Percentiles rank a stretch among this genome's conserved stretches.
These are phyloP conservation scores for Hypoxylon sp. DNA, from an alignment of 2,329 filamentous ascomycete species.

Conservation along the genomic window DNA sequence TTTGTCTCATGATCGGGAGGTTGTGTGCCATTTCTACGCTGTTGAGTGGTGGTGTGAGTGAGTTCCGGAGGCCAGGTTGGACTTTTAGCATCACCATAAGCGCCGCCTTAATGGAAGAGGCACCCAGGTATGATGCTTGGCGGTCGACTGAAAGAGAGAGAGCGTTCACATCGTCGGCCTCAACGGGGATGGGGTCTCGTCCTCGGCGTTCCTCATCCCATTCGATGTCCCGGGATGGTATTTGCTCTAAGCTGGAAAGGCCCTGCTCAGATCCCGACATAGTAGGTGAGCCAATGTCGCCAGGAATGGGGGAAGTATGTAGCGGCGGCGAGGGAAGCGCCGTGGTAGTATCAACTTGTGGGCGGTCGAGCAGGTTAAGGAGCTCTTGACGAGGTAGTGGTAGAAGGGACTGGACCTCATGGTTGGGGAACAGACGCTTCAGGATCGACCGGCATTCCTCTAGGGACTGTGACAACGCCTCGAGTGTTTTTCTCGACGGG, in stretches of 20 bases:
- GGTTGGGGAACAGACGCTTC: slow-evolving; percentile 73
- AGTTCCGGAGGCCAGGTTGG: slow-evolving; percentile 63
- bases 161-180: slow-evolving; percentile 80
- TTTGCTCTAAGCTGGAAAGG: slow-evolving; percentile 73
- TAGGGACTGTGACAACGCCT: slow-evolving; percentile 74
- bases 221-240: slow-evolving; percentile 74
- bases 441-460: slow-evolving; percentile 76
- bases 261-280: slow-evolving; percentile 66
- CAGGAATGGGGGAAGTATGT: slow-evolving; percentile 64
- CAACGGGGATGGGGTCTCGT: slow-evolving; percentile 70
- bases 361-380: slow-evolving; percentile 69
- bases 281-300: slow-evolving; percentile 65
- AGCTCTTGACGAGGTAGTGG: slow-evolving; percentile 72
- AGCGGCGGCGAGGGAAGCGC: slow-evolving; percentile 69
- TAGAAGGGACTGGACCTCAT: slow-evolving; percentile 66
- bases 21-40: slow-evolving; percentile 64
- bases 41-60: slow-evolving; percentile 64
- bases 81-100: slow-evolving; percentile 78
- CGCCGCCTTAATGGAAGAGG: slow-evolving; percentile 82
- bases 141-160: slow-evolving; percentile 73
- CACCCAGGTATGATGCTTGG: slow-evolving; percentile 76
- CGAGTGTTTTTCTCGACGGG: slow-evolving; percentile 80
- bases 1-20: slow-evolving; percentile 61
- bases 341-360: slow-evolving; percentile 58
- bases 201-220: slow-evolving; percentile 76